Conservation (phyloP, 2,329 filamentous ascomycete genomes). For the Ophioceras dolichostomum region DNA sequence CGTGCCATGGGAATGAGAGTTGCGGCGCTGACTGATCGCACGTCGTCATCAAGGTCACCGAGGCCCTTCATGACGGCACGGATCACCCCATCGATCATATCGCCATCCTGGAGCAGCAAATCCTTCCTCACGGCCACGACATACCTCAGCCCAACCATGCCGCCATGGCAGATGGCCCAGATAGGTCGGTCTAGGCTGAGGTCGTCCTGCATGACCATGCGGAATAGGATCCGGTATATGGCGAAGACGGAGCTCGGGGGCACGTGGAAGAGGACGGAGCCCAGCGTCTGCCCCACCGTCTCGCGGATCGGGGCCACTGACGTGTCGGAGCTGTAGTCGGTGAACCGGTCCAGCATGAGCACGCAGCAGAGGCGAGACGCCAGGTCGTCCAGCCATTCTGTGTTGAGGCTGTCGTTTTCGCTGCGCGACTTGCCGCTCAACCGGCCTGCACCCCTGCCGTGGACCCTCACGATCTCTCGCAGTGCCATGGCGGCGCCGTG, state of each 20-base stretch:
- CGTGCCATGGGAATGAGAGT: slow-evolving; percentile 92
- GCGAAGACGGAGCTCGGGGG: slow-evolving; percentile 67
- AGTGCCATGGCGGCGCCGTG: slow-evolving; percentile 94
- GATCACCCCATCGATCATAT: slow-evolving; percentile 87
- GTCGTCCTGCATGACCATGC: slow-evolving; percentile 86
- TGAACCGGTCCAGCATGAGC: slow-evolving; percentile 94
- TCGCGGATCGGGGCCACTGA: slow-evolving; percentile 94
- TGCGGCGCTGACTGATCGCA: slow-evolving; percentile 93
- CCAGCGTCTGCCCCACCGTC: slow-evolving; percentile 87
- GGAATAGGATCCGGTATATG: slow-evolving; percentile 73
- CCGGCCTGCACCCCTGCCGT: slow-evolving; percentile 79
- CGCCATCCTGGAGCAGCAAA: slow-evolving; percentile 67
- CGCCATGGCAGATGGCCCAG: slow-evolving; percentile 95
- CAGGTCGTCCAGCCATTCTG: slow-evolving; percentile 82
- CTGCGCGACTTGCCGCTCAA: slow-evolving; percentile 52
- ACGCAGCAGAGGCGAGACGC: slow-evolving; percentile 93
- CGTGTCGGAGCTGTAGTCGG: slow-evolving; percentile 94
- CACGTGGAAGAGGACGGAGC: slow-evolving; percentile 77
- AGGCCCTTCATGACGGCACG: slow-evolving; percentile 90
- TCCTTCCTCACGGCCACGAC: slow-evolving; percentile 92
- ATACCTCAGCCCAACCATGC: slow-evolving; percentile 94
- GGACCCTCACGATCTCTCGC: slow-evolving; percentile 82
- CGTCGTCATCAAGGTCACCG: slow-evolving; percentile 84
- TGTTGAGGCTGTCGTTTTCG: slow-evolving; percentile 72
- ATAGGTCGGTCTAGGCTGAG: slow-evolving; percentile 59